A percentile compares a stretch with the other conserved stretches of the same genome.
phyloP scores from a whole-genome alignment of 495 filamentous ascomycete species.

The Talaromyces thailandensis region DNA sequence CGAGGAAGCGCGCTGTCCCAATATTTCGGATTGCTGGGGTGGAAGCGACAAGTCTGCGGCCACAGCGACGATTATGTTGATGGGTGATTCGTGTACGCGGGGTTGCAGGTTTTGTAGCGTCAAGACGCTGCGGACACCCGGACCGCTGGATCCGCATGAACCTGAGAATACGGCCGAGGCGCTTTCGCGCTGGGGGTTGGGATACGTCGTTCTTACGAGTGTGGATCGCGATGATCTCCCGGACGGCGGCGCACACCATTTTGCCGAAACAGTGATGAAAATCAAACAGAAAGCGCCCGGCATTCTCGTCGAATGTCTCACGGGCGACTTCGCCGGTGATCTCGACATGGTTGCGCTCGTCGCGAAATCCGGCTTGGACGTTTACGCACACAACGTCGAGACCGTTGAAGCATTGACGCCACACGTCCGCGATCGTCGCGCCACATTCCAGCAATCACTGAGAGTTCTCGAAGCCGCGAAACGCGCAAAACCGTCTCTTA shows the following conservation, averaged over 20 bases:
- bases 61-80: slow-evolving; percentile 97
- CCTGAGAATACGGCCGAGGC: slow-evolving; percentile 96
- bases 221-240: slow-evolving; percentile 89
- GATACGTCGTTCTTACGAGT: slow-evolving; percentile 88
- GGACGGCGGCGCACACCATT: slow-evolving; percentile 84
- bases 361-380: slow-evolving; percentile 80
- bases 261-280: slow-evolving; percentile 86
- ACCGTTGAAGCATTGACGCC: slow-evolving; percentile 88
- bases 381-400: slow-evolving; percentile 96
- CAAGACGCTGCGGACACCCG: slow-evolving; percentile 71
- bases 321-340: slow-evolving; percentile 80
- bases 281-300: slow-evolving; percentile 84
- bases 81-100: slow-evolving; percentile 97
- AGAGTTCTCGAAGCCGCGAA: slow-evolving; percentile 77
- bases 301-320: slow-evolving; percentile 91
- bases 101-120: slow-evolving; percentile 96
- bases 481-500: slow-evolving; percentile 59
- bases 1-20: slow-evolving; percentile 94
- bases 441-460: slow-evolving; percentile 80
- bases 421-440: slow-evolving; percentile 79
- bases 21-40: slow-evolving; percentile 97
- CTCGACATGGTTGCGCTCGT: slow-evolving; percentile 74
- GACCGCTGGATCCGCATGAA: slow-evolving; percentile 88
- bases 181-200: slow-evolving; percentile 82
- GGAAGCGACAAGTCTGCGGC: slow-evolving; percentile 79